A percentile compares a stretch with the other conserved stretches of the same genome.
Evolutionary conservation across 495 filamentous ascomycete species (phyloP).

Genomic region (Xylaria nigripes): DNA sequence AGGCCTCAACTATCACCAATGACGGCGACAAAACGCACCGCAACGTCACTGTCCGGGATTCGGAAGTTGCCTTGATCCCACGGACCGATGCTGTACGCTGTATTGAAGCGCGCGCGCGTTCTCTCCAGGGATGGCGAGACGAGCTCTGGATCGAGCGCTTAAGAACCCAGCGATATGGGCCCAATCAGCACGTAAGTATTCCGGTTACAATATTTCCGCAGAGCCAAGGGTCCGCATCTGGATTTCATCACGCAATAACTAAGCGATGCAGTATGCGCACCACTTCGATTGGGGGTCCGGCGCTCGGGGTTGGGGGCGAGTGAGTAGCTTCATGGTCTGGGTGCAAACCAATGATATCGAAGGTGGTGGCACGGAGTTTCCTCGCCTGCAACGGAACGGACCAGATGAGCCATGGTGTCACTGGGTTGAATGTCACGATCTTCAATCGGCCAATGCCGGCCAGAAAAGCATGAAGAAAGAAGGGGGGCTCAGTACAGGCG

Average conservation of each 20-base stretch:
- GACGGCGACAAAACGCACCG: slow-evolving; percentile 27
- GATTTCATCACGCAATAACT: not conserved
- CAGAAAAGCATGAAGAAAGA: slow-evolving; percentile 2
- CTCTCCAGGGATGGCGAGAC: slow-evolving; percentile 39
- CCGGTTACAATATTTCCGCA: not conserved
- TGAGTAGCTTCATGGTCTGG: slow-evolving; percentile 43
- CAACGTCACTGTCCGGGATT: slow-evolving; percentile 35
- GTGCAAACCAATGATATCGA: slow-evolving; percentile 28
- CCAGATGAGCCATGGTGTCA: slow-evolving; percentile 33
- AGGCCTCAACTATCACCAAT: slow-evolving; percentile 36
- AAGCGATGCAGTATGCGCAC: slow-evolving; percentile 24
- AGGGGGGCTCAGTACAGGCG: slow-evolving; percentile 16
- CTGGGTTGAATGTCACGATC: slow-evolving; percentile 33
- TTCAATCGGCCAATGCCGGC: not conserved
- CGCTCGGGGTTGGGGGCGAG: slow-evolving; percentile 36
- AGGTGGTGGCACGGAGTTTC: slow-evolving; percentile 41
- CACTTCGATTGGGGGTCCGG: slow-evolving; percentile 41
- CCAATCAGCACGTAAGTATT: slow-evolving; percentile 25
- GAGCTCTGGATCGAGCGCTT: slow-evolving; percentile 39
- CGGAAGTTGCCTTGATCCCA: slow-evolving; percentile 39
- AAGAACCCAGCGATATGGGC: slow-evolving; percentile 35
- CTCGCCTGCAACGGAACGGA: slow-evolving; percentile 20
- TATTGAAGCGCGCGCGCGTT: slow-evolving; percentile 34
- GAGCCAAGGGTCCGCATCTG: not conserved
- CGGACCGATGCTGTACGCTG: slow-evolving; percentile 35